Evolutionary conservation across 106 monocot genomes (phyloP), one percentile per base, ranked within the genome.

Genomic region (Allium cepa): DNA sequence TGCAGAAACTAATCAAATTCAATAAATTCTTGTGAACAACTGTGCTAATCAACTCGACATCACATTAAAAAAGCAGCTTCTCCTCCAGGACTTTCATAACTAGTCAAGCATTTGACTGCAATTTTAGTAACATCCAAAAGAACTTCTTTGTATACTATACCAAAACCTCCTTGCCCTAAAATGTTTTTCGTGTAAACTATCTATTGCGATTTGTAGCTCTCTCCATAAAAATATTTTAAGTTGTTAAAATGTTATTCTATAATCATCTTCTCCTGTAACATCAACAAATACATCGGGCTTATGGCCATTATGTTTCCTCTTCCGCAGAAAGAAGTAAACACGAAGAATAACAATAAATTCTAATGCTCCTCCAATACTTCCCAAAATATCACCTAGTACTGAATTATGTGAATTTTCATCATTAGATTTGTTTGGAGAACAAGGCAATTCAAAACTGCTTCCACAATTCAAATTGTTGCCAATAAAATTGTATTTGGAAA

Each of bases 391-490:
- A 52, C 64, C 82, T 65, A 79, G 53, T 70, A 69, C 82, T 60
- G 85, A 80, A 75, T 75, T 75, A 64, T 70, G 70, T 56, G 78
- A 64, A 66, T 73, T 68, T 77, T 77, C 91, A 59, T 49, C 47
- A 68, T 70, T 69, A 57, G 80, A 62, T 64, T 76, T 47, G 64
- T 16, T 82, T 6, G 90, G 82, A 57, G 48, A 79, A 78, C 95
- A 96, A 60, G 67, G 51, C 12, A 78, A 56, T 49, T 68, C 27
- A 53, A 72, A 76, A 47, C 75, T 82, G 60, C 63, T 22, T 5
- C 83, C 85, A 66, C 95, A 96, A 73, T 76, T 91, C n/a, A 96
- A 71, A 69, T 72, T 79, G 72, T 88, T 96, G 60, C 86, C 95
- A 17, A 85, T 81, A 79, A 91, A 96, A 81, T 91, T 96, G 81